These are phyloP conservation scores for Scenedesmus sp. DNA, from an alignment of 163 green algal species.

Conservation along the genomic window DNA sequence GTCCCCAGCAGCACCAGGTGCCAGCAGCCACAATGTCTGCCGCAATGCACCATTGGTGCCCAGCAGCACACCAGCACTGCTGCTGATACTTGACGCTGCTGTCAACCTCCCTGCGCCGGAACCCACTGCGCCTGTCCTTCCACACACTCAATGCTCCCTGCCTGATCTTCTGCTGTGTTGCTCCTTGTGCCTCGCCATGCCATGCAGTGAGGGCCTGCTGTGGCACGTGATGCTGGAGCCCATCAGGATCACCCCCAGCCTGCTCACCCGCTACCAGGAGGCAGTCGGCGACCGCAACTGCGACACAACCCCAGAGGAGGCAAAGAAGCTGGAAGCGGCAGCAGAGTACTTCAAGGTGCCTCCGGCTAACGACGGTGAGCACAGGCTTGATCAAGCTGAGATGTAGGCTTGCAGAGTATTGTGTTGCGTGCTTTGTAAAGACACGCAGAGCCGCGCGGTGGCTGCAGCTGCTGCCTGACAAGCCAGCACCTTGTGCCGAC, in stretches of 20 bases:
- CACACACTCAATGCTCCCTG: too few species aligned
- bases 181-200: background rate
- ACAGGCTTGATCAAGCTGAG: background rate
- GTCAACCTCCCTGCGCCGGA: too few species aligned
- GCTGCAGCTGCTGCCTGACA: background rate
- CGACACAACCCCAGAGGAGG: background rate
- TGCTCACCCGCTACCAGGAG: constrained; percentile 21
- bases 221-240: constrained; percentile 27
- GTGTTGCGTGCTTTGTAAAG: too few species aligned
- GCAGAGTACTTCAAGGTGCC: background rate
- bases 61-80: too few species aligned
- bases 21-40: too few species aligned
- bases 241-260: constrained; percentile 25
- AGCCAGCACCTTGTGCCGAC: background rate
- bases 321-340: background rate
- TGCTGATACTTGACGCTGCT: too few species aligned
- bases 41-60: too few species aligned
- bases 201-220: constrained; percentile 33
- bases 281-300: background rate
- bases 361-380: background rate
- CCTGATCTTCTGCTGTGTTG: background rate
- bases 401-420: background rate
- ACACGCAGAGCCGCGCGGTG: background rate
- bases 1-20: too few species aligned
- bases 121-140: too few species aligned